Evolutionary conservation across 129 eudicot genomes (phyloP).

Genomic region (Logfia minima): DNA sequence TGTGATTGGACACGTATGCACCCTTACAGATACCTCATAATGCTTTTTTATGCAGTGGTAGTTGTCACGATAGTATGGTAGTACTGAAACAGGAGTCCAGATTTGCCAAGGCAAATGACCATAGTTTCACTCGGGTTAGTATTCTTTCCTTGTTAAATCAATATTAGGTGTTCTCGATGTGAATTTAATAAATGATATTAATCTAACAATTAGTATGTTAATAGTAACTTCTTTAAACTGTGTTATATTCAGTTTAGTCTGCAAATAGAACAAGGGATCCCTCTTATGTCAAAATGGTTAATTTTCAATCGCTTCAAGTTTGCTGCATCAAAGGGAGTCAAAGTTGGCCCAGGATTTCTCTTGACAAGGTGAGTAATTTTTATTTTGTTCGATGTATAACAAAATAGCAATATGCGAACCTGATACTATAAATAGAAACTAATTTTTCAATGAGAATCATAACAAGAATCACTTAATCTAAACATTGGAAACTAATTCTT

Average conservation of each 20-base stretch:
- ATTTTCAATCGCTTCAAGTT: slow-evolving; percentile 89
- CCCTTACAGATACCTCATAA: background rate
- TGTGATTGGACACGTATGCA: background rate
- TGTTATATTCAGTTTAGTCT: slow-evolving; percentile 61
- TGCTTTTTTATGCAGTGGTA: slow-evolving; percentile 62
- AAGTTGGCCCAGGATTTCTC: slow-evolving; percentile 85
- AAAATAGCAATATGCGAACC: background rate
- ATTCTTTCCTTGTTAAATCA: slow-evolving; percentile 20
- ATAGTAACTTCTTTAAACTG: background rate
- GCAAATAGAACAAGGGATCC: slow-evolving; percentile 97
- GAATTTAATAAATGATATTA: slow-evolving; percentile 1
- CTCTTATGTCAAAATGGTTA: slow-evolving; percentile 81
- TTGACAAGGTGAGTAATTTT: slow-evolving; percentile 59
- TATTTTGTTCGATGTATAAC: background rate
- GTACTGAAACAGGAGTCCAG: slow-evolving; percentile 87
- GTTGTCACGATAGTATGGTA: slow-evolving; percentile 79
- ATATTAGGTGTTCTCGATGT: background rate
- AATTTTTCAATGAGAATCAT: no score
- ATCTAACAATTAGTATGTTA: background rate
- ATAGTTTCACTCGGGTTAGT: slow-evolving; percentile 71
- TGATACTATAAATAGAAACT: slow-evolving; percentile 1
- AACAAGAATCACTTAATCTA: background rate
- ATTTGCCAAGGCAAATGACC: slow-evolving; percentile 77
- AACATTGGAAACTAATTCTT: background rate
- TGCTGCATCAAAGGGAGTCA: slow-evolving; percentile 76